Base-by-base conservation (phyloP, 768 basidiomycete genomes). In the Rhizopogon sp. region DNA sequence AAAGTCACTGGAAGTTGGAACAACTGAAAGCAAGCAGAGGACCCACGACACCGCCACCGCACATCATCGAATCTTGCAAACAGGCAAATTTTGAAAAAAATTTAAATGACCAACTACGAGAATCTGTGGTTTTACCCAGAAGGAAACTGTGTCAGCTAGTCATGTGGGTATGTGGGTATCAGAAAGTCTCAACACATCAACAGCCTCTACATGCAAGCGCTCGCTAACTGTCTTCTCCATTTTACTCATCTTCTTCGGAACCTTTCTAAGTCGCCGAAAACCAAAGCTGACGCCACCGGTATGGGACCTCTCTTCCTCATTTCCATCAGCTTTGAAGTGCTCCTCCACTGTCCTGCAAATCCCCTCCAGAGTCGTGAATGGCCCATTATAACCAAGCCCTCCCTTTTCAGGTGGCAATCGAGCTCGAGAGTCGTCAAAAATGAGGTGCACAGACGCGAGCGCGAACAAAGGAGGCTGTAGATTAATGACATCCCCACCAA, bases 341-440 rank as follows among this genome's bases (percentile, higher is more conserved):
- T 81, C 82, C 17, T 76, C 74, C 14, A 70, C 73, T 1, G 84
- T 83, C 62, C 79, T 81, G 60, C 79, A 75, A n/a, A 85, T 53
- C 1, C 78, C 85, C 59, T 84, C 74, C 11, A 81, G 53, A 9
- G 82, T 83, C 3, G 78, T 84, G 74, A 81, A 86, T 1, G 72
- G 68, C 9, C 84, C 82, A 33, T 66, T 62, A 62, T 85, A 87
- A 28, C 84, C 84, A n/a, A 87, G 71, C 1, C 85, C 85, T 4
- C 85, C 85, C 54, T 83, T 70, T 44, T 70, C 65, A 0, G 83
- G 79, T 4, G 79, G 59, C 40, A 81, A 64, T 3, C 84, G 74
- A 25, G 85, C 84, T 40, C 82, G 77, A n/a, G 82, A 81, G 62
- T 87, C 84, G 44, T 86, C 83, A 52, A 84, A 83, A 29, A 87